phyloP scores from a whole-genome alignment of 257 asterid species.

The Solanum arcanum region DNA sequence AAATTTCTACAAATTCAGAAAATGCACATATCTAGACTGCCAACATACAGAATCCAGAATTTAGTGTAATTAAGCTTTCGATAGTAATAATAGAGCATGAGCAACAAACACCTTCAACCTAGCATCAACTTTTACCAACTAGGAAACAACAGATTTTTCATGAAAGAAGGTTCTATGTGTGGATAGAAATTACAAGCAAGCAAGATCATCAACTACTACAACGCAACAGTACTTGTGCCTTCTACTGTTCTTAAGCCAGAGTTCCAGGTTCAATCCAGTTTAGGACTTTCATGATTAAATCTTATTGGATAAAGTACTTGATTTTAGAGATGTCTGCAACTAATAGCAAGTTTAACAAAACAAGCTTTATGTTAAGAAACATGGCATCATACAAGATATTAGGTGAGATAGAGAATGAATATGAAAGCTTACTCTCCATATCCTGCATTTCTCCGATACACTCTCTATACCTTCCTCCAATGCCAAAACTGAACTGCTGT shows the following conservation, averaged over 20 bases:
- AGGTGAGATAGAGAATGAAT: background rate
- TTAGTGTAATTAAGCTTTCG: background rate
- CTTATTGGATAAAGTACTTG: background rate
- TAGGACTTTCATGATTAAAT: background rate
- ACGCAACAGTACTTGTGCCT: background rate
- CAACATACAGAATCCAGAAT: background rate
- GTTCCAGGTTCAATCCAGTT: background rate
- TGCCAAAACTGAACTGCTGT: conserved; percentile 38
- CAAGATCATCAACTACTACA: background rate
- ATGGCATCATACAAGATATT: background rate
- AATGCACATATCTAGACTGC: background rate
- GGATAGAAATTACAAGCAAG: background rate
- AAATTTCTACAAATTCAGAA: background rate
- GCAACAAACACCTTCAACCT: background rate
- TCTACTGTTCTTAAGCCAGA: background rate
- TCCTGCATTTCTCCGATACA: conserved; percentile 62
- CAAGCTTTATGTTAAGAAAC: background rate
- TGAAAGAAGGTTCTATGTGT: background rate
- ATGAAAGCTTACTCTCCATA: conserved; percentile 50
- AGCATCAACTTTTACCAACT: background rate
- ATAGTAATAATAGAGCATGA: background rate
- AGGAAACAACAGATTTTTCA: background rate
- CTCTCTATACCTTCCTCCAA: conserved; percentile 54
- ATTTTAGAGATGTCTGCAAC: background rate
- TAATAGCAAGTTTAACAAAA: background rate